Percentiles rank a stretch among this genome's conserved stretches.
These are phyloP conservation scores for Annulohypoxylon stygium DNA, from an alignment of 495 filamentous ascomycete species.

Conservation along the genomic window DNA sequence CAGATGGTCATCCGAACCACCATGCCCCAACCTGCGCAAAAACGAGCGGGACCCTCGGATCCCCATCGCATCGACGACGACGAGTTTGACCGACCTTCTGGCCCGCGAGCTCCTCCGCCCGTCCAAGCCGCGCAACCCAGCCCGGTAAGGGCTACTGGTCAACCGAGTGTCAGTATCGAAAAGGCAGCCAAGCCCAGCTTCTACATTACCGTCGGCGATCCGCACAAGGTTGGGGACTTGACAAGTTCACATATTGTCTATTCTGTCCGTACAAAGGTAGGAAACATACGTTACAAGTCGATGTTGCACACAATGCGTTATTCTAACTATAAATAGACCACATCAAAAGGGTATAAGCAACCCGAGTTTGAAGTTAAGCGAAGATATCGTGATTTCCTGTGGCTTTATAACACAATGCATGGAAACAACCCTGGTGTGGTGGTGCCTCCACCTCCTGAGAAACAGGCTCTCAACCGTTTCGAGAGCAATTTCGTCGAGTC, in stretches of 20 bases:
- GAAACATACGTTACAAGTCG: neutral
- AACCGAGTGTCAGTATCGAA: conserved; percentile 87
- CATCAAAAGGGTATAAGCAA: conserved; percentile 93
- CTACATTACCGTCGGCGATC: conserved; percentile 93
- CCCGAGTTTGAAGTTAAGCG: conserved; percentile 91
- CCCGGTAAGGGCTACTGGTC: conserved; percentile 70
- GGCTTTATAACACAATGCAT: conserved; percentile 95
- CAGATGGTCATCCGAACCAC: conserved; percentile 70
- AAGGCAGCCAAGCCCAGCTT: conserved; percentile 92
- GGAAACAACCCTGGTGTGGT: conserved; percentile 95
- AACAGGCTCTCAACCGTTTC: conserved; percentile 96
- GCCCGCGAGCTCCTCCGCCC: conserved; percentile 77
- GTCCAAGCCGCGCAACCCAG: conserved; percentile 74
- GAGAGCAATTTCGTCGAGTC: conserved; percentile 97
- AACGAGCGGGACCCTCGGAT: conserved; percentile 65
- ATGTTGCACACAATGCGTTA: conserved; percentile 7
- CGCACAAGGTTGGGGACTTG: conserved; percentile 96
- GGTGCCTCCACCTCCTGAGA: conserved; percentile 96
- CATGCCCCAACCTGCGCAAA: conserved; percentile 56
- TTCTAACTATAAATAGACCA: conserved; percentile 69
- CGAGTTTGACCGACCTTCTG: conserved; percentile 53
- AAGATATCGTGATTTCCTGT: conserved; percentile 95
- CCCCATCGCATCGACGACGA: conserved; percentile 70
- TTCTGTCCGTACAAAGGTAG: conserved; percentile 91
- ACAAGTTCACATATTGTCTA: conserved; percentile 98